Conservation (phyloP, 2,329 filamentous ascomycete species). For the Apiospora aurea region DNA sequence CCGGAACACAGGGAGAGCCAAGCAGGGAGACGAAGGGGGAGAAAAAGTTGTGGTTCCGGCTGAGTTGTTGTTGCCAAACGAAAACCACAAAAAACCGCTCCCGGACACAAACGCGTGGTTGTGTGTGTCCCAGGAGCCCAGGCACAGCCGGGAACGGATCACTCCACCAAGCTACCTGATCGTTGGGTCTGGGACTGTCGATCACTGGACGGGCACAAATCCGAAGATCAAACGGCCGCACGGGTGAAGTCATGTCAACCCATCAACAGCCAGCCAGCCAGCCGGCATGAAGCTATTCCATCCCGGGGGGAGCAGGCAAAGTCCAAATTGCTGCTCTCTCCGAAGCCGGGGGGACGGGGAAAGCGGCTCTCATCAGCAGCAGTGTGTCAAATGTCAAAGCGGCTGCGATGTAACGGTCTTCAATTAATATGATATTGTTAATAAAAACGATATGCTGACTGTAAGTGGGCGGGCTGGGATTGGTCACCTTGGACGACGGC, state of each 20-base stretch:
- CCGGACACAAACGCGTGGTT: not conserved
- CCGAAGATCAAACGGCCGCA: conserved; percentile 9
- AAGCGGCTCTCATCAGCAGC: not conserved
- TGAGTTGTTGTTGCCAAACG: not conserved
- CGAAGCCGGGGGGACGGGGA: not conserved
- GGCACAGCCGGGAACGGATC: conserved; percentile 13
- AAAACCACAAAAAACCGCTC: conserved; percentile 13
- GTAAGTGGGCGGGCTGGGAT: not conserved
- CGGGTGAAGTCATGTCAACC: conserved; percentile 12
- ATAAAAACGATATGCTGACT: not conserved
- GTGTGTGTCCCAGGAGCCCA: not conserved
- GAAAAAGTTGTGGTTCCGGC: conserved; percentile 8
- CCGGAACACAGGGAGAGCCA: not conserved
- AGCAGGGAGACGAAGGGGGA: not conserved
- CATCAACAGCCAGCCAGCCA: not conserved
- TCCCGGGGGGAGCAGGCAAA: not conserved
- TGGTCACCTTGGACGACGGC: not conserved
- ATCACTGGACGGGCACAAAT: not conserved
- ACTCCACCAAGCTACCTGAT: conserved; percentile 17
- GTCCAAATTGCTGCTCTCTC: not conserved
- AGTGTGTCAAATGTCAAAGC: not conserved
- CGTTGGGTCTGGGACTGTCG: not conserved
- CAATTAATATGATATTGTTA: not conserved
- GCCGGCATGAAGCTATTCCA: not conserved
- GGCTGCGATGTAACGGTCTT: conserved; percentile 12